Evolutionary conservation across 208 protist genomes (phyloP).

Genomic region (Herpetomonas muscarum): DNA sequence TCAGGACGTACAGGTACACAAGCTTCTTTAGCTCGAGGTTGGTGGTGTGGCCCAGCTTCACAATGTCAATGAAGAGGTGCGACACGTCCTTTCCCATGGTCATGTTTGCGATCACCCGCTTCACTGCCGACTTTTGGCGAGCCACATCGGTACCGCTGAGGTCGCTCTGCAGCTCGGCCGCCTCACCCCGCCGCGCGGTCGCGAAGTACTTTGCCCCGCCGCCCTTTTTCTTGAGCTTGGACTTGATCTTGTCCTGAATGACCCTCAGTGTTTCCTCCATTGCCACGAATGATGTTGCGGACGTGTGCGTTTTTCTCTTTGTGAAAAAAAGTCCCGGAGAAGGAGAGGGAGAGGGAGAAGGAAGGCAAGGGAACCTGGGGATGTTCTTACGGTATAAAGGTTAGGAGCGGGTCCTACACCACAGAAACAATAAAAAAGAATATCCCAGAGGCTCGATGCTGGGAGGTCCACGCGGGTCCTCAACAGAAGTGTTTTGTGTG

Average conservation of each 20-base stretch:
- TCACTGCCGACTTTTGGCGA: slow-evolving; percentile 95
- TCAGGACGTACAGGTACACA: slow-evolving; percentile 99
- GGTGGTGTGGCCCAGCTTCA: slow-evolving; percentile 97
- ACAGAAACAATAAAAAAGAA: background rate
- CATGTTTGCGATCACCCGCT: slow-evolving; percentile 99
- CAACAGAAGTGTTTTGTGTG: too few species aligned
- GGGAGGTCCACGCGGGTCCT: too few species aligned
- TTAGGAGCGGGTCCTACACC: background rate
- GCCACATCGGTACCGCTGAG: slow-evolving; percentile 87
- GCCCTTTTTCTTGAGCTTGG: slow-evolving; percentile 49
- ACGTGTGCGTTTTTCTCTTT: background rate
- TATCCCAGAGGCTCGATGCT: background rate
- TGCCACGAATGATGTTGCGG: background rate
- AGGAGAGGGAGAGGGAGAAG: background rate
- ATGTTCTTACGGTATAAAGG: background rate
- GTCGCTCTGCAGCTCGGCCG: slow-evolving; percentile 89
- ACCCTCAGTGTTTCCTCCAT: slow-evolving; percentile 76
- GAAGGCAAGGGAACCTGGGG: background rate
- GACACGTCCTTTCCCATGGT: slow-evolving; percentile 98
- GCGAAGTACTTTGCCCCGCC: slow-evolving; percentile 69
- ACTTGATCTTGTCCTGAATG: slow-evolving; percentile 72
- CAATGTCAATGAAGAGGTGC: slow-evolving; percentile 94
- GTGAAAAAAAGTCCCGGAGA: background rate
- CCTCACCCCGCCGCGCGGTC: slow-evolving; percentile 82
- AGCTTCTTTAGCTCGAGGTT: slow-evolving; percentile 99